Base-by-base conservation (phyloP, 1,284 basidiomycete genomes). In the Mycena sp. region DNA sequence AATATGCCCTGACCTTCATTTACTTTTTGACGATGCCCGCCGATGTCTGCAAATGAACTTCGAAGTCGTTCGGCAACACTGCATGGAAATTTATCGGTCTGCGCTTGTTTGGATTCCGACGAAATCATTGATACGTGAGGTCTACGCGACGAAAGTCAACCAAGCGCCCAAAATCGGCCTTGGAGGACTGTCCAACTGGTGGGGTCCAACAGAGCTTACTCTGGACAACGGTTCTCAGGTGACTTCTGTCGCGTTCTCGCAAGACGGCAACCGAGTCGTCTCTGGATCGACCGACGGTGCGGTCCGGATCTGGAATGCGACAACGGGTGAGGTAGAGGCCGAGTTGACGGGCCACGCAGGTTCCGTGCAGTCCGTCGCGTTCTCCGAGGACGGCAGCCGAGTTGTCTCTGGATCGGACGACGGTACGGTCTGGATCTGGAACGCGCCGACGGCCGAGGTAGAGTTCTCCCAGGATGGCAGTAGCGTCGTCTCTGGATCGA, bases 21-120 rank as follows among this genome's bases (percentile, higher is more conserved):
- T 46, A 32, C 49, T 68, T 44, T 35, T 61, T 54, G 43, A 67
- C 23, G 63, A 67, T 54, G 62, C 54, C 38, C 19, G 11, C 46
- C 58, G 55, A 48, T 61, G 29, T 56, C 32, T 68, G 44, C 60
- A 63, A 58, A 60, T 63, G 51, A 66, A 51, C 49, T 68, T 68
- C 45, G 53, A 64, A 49, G 29, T 23, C 48, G 46, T 64, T 37
- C 57, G 61, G 29, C n/a, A n/a, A n/a, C n/a, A n/a, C n/a, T n/a
- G n/a, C n/a, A n/a, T n/a, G n/a, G n/a, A n/a, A n/a, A n/a, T n/a
- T n/a, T 68, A 68, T 37, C 54, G 59, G 16, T 68, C 67, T 26
- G 67, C 57, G 19, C 64, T 66, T 7, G 63, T 61, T 67, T 67
- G 65, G 65, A 48, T 64, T 53, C 65, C 65, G 16, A 40, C 58